Conservation (phyloP, 2,329 filamentous ascomycete genomes). For the Pseudonectria buxi region DNA sequence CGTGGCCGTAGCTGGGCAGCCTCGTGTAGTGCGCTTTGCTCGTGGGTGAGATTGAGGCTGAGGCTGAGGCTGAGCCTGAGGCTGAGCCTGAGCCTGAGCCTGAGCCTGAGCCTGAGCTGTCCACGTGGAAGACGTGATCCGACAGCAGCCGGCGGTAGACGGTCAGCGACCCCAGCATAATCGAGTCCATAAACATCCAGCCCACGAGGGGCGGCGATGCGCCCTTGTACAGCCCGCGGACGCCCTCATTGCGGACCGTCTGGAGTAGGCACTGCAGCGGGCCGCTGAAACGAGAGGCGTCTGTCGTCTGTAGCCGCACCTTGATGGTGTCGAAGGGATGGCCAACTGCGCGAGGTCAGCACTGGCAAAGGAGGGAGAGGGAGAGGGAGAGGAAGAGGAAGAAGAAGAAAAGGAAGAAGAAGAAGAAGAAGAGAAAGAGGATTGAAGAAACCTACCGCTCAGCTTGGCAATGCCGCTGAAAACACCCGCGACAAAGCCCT, state of each 20-base stretch:
- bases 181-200: constrained; percentile 96
- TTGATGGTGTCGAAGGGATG: constrained; percentile 94
- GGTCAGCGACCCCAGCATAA: constrained; percentile 87
- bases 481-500: constrained; percentile 94
- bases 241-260: constrained; percentile 79
- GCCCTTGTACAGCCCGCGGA: constrained; percentile 86
- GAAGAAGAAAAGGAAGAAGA: background rate
- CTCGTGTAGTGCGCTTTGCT: no score
- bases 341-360: constrained; percentile 38
- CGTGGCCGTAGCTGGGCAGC: constrained; percentile 73
- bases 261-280: constrained; percentile 79
- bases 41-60: no score
- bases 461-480: constrained; percentile 92
- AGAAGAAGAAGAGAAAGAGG: background rate
- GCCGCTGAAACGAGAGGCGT: constrained; percentile 69
- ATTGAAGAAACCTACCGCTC: constrained; percentile 50
- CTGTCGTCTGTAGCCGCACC: constrained; percentile 85
- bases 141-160: constrained; percentile 81
- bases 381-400: constrained; percentile 2
- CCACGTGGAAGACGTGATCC: constrained; percentile 66
- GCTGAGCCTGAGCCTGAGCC: no score
- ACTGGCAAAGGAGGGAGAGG: no score
- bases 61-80: no score
- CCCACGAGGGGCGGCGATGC: constrained; percentile 86
- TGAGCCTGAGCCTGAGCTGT: background rate